Evolutionary conservation across 2,329 filamentous ascomycete species (phyloP).

Genomic region (Sclerotinia nivalis): DNA sequence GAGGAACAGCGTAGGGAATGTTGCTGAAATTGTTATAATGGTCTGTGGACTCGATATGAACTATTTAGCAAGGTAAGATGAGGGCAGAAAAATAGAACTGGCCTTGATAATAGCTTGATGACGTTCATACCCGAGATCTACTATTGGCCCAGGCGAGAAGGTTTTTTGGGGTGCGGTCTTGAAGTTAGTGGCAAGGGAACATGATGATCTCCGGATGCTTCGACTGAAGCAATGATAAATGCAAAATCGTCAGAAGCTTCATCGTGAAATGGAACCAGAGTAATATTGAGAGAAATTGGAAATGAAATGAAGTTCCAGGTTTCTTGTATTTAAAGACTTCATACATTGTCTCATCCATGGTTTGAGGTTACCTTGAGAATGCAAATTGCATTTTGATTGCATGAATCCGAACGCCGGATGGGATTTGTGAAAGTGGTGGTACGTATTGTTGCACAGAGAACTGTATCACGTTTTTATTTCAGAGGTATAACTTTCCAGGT

Average conservation of each 20-base stretch:
- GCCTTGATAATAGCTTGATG: neutral
- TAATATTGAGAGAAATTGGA: neutral
- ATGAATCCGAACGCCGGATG: neutral
- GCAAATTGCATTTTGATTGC: neutral
- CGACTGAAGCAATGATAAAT: neutral
- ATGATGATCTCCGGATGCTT: neutral
- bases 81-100: neutral
- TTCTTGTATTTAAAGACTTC: neutral
- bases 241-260: neutral
- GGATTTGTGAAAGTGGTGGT: neutral
- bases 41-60: neutral
- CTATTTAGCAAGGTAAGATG: neutral
- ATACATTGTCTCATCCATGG: neutral
- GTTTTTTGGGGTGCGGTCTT: neutral
- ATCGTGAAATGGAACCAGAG: neutral
- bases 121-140: neutral
- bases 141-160: neutral
- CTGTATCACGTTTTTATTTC: neutral
- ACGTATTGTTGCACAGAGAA: neutral
- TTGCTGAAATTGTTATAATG: neutral
- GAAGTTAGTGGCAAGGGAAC: neutral
- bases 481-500: neutral
- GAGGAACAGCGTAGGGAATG: neutral
- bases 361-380: neutral
- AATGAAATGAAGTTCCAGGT: neutral